These are phyloP conservation scores for Oenanthe javanica DNA, from an alignment of 140 eudicot genomes.

Conservation along the genomic window DNA sequence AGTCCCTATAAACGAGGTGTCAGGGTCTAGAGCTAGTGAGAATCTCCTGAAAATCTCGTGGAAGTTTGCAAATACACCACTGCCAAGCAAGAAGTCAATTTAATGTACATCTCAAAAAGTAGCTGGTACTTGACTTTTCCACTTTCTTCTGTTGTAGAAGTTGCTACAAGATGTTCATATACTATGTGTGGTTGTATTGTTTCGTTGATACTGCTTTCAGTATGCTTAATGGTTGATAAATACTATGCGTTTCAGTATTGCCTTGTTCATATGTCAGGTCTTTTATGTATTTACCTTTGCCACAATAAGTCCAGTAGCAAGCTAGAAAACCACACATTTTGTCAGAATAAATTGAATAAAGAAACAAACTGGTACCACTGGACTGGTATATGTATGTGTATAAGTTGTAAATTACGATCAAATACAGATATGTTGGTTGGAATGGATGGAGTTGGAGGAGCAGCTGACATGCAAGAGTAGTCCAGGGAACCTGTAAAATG, in stretches of 20 bases:
- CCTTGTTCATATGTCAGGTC: slow-evolving; percentile 26
- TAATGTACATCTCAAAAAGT: background rate
- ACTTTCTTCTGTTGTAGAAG: background rate
- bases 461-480: slow-evolving; percentile 56
- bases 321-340: slow-evolving; percentile 20
- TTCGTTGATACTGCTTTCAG: background rate
- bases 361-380: background rate
- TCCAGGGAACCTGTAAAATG: slow-evolving; percentile 36
- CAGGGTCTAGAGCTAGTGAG: slow-evolving; percentile 32
- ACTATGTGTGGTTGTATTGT: background rate
- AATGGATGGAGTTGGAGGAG: slow-evolving; percentile 43
- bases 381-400: background rate
- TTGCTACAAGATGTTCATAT: background rate
- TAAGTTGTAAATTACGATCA: slow-evolving; percentile 30
- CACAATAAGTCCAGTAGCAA: slow-evolving; percentile 53
- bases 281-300: slow-evolving; percentile 41
- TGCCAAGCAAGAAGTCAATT: background rate
- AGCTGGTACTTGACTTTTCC: background rate
- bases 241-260: too few relatives aligned
- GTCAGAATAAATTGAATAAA: background rate
- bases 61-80: slow-evolving; percentile 45
- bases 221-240: background rate
- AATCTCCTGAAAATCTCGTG: slow-evolving; percentile 23
- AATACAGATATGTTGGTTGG: slow-evolving; percentile 32
- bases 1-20: slow-evolving; percentile 36